A percentile compares a stretch with the other conserved stretches of the same genome.
Conservation (phyloP, 768 basidiomycete genomes). For the Leccinellum luteum region DNA sequence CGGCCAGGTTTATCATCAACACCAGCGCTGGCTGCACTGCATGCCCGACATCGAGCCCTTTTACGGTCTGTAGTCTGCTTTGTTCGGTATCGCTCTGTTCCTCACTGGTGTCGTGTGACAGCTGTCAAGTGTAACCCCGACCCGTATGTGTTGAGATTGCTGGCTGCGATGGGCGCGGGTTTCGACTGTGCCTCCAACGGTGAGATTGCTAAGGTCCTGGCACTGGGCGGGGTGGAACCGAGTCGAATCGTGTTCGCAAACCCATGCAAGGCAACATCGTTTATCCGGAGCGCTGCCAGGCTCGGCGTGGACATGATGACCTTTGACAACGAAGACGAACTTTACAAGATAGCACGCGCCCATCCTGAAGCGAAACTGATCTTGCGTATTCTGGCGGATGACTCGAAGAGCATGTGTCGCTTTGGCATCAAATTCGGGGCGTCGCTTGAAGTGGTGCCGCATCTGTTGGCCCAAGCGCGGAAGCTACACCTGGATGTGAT, state of each 20-base stretch:
- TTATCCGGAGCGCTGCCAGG: constrained; percentile 81
- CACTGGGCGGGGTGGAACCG: constrained; percentile 70
- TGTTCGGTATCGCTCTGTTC: constrained; percentile 21
- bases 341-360: constrained; percentile 84
- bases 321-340: constrained; percentile 96
- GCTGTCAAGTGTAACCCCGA: constrained; percentile 99
- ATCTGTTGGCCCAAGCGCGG: constrained; percentile 73
- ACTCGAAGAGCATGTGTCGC: constrained; percentile 90
- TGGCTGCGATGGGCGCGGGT: constrained; percentile 86
- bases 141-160: constrained; percentile 86
- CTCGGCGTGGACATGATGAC: constrained; percentile 90
- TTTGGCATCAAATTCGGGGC: constrained; percentile 98
- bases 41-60: constrained; percentile 90
- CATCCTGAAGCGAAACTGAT: constrained; percentile 85
- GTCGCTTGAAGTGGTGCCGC: constrained; percentile 73
- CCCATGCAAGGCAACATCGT: constrained; percentile 96
- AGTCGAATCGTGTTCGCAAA: constrained; percentile 95
- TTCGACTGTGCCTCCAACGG: constrained; percentile 98
- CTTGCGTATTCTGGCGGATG: constrained; percentile 96
- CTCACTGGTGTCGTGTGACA: constrained; percentile 34
- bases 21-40: constrained; percentile 72
- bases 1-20: constrained; percentile 80
- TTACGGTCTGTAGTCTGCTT: constrained; percentile 63
- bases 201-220: constrained; percentile 82
- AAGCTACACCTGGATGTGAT: constrained; percentile 82